Evolutionary conservation across 2,329 filamentous ascomycete species (phyloP).

Genomic region (Plenodomus lindquistii): DNA sequence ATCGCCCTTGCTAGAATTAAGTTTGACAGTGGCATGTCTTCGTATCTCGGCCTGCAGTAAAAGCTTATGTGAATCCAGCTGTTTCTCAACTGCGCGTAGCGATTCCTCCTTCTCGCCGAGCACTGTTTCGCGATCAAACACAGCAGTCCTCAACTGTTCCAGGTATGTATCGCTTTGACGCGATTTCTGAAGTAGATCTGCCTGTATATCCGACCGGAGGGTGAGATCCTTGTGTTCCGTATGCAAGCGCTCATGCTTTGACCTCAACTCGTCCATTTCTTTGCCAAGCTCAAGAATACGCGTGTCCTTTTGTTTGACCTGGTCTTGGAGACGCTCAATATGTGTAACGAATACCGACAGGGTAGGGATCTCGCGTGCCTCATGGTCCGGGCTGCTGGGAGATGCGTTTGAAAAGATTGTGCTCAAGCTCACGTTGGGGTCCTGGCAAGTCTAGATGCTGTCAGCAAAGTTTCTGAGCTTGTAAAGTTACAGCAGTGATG

Average conservation of each 20-base stretch:
- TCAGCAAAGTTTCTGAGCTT: conserved; percentile 1
- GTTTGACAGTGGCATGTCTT: conserved; percentile 37
- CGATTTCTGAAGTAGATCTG: conserved; percentile 30
- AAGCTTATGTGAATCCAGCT: conserved; percentile 46
- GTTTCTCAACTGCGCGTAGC: conserved; percentile 33
- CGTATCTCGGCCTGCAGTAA: conserved; percentile 48
- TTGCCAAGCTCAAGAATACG: conserved; percentile 27
- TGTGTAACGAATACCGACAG: conserved; percentile 29
- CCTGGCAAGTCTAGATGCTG: conserved; percentile 2
- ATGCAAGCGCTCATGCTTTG: conserved; percentile 23
- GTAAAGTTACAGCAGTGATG: not conserved
- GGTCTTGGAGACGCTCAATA: conserved; percentile 39
- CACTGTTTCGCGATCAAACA: conserved; percentile 36
- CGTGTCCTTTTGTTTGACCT: conserved; percentile 36
- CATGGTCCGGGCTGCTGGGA: conserved; percentile 14
- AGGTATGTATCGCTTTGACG: conserved; percentile 33
- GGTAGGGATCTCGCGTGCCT: conserved; percentile 26
- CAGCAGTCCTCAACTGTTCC: conserved; percentile 31
- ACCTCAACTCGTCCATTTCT: conserved; percentile 21
- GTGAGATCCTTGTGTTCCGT: conserved; percentile 27
- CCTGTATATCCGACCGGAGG: conserved; percentile 34
- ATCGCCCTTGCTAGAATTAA: conserved; percentile 22
- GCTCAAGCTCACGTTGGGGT: conserved; percentile 30
- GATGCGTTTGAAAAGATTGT: conserved; percentile 34
- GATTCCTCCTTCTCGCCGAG: conserved; percentile 39